Percentiles rank a stretch among this genome's conserved stretches.
These are phyloP conservation scores for Ganoderma lingzhi DNA, from an alignment of 1,284 basidiomycete species.

Conservation along the genomic window DNA sequence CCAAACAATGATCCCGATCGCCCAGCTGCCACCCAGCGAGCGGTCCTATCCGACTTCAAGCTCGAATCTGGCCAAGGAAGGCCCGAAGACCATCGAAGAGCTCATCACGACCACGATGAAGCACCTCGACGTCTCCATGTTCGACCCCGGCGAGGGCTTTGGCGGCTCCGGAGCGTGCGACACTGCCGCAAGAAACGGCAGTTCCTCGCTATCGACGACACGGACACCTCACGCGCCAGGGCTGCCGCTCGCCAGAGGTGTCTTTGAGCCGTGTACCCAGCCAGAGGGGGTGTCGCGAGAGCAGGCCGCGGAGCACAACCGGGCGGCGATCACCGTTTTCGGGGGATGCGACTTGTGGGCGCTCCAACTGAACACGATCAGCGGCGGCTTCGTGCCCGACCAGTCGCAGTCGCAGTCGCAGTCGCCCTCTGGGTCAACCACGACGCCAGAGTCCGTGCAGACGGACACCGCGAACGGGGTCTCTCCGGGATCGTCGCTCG, in stretches of 20 bases:
- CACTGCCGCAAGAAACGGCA: neutral
- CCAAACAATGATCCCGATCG: neutral
- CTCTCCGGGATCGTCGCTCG: neutral
- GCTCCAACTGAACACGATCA: constrained; percentile 2
- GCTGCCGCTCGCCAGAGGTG: neutral
- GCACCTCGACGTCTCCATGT: constrained; percentile 1
- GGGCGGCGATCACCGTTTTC: neutral
- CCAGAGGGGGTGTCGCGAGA: neutral
- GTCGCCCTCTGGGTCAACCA: neutral
- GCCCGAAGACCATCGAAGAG: constrained; percentile 7
- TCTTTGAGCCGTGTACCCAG: neutral
- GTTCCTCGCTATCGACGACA: neutral
- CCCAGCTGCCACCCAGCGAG: neutral
- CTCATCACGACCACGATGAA: neutral
- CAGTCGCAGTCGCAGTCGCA: neutral
- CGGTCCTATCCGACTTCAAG: neutral
- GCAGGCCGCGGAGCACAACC: neutral
- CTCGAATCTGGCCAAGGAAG: neutral
- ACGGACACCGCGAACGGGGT: neutral
- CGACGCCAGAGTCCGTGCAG: neutral
- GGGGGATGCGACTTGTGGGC: neutral
- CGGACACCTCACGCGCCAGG: too few species aligned
- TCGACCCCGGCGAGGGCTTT: neutral
- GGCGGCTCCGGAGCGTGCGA: neutral
- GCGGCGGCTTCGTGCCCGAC: neutral